Percentiles rank a stretch among this genome's conserved stretches.
These are phyloP conservation scores for Blastobotrys malaysiensis DNA, from an alignment of 1,139 yeast genomes.

Conservation along the genomic window DNA sequence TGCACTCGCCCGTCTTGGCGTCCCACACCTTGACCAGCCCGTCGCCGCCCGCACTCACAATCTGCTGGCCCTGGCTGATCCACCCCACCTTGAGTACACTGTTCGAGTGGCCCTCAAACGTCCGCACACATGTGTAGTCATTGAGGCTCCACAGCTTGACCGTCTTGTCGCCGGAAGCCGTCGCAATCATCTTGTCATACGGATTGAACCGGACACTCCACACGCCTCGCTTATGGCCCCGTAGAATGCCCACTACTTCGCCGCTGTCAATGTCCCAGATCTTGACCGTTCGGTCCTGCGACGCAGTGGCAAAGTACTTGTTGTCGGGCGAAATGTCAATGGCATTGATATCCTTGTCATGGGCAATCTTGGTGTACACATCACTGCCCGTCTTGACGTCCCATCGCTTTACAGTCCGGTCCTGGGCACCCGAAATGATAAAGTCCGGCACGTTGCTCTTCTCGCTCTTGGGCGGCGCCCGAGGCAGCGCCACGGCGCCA, in stretches of 20 bases:
- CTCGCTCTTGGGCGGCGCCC: constrained; percentile 35
- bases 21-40: constrained; percentile 94
- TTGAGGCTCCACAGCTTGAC: constrained; percentile 81
- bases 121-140: constrained; percentile 68
- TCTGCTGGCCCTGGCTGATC: constrained; percentile 58
- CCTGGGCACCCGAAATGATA: constrained; percentile 79
- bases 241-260: constrained; percentile 74
- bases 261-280: constrained; percentile 82
- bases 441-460: constrained; percentile 54
- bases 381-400: constrained; percentile 42
- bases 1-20: constrained; percentile 63
- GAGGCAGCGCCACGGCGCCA: constrained; percentile 74
- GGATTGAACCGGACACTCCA: constrained; percentile 87
- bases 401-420: constrained; percentile 90
- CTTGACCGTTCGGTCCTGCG: constrained; percentile 91
- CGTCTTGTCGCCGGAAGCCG: constrained; percentile 89
- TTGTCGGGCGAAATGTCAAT: constrained; percentile 87
- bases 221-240: constrained; percentile 89
- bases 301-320: constrained; percentile 82
- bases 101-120: constrained; percentile 92
- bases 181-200: constrained; percentile 64
- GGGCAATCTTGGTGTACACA: constrained; percentile 89
- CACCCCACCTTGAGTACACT: constrained; percentile 80
- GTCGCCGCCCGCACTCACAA: constrained; percentile 88
- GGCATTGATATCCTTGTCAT: constrained; percentile 90